phyloP scores from a whole-genome alignment of 177 flowering plant species.

The Vitis hybrid region DNA sequence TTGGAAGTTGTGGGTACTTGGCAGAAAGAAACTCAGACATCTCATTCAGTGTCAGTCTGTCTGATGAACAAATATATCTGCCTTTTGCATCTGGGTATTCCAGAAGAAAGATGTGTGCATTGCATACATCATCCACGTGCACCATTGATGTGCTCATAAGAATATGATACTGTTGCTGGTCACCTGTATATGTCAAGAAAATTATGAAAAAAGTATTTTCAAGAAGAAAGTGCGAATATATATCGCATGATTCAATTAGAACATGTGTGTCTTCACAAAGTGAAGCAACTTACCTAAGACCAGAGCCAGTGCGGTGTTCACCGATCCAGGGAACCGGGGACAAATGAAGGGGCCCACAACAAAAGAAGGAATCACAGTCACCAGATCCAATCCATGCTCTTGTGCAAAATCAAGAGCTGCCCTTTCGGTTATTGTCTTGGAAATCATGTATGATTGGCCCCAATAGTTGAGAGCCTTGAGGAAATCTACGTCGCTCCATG shows the following conservation, averaged over 20 bases:
- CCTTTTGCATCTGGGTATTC: constrained; percentile 35
- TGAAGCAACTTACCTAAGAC: constrained; percentile 23
- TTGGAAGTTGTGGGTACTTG: constrained; percentile 14
- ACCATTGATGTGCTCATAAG: constrained; percentile 19
- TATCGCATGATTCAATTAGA: too few species aligned
- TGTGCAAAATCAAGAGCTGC: constrained; percentile 38
- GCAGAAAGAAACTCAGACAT: constrained; percentile 21
- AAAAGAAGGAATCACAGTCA: constrained; percentile 29
- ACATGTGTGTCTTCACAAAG: too few species aligned
- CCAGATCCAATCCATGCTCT: constrained; percentile 39
- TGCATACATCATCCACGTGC: constrained; percentile 41
- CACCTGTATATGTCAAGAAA: neutral
- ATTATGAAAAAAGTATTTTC: too few species aligned
- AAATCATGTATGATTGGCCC: constrained; percentile 19
- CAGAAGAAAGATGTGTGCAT: constrained; percentile 34
- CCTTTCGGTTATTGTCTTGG: constrained; percentile 43
- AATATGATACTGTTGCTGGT: neutral
- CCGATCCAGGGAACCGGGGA: constrained; percentile 21
- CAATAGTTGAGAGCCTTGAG: neutral
- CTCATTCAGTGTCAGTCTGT: neutral
- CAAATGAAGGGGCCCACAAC: constrained; percentile 45
- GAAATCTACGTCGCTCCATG: constrained; percentile 40
- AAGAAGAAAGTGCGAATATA: too few species aligned
- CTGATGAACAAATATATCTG: constrained; percentile 15
- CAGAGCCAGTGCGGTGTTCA: constrained; percentile 15